These are phyloP conservation scores for Backusella circina DNA, from an alignment of 192 early-diverging fungal genomes.

Conservation along the genomic window DNA sequence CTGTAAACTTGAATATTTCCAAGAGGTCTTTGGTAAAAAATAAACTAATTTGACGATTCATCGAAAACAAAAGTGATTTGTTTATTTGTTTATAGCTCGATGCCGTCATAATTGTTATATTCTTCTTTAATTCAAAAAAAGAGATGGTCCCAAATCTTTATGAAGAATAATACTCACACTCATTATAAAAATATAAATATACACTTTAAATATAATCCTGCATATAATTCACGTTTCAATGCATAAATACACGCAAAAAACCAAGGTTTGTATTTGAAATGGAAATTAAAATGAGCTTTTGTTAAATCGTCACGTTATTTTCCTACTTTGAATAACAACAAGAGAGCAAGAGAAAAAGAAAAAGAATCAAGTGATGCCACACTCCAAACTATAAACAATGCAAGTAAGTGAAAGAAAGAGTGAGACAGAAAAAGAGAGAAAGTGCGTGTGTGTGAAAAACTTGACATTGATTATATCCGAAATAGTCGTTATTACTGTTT, in stretches of 20 bases:
- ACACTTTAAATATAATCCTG: not conserved
- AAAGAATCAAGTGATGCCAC: not conserved
- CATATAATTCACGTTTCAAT: not conserved
- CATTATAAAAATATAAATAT: not conserved
- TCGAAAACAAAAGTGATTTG: not conserved
- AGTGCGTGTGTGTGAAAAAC: not conserved
- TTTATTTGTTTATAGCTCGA: not conserved
- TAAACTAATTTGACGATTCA: not conserved
- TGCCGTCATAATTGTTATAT: not conserved
- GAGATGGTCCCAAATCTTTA: not conserved
- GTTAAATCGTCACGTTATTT: not conserved
- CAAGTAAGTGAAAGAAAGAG: not conserved
- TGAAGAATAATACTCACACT: not conserved
- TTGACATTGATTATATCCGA: not conserved
- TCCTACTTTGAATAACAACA: not conserved
- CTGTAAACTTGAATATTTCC: too few relatives aligned
- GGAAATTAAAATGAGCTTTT: not conserved
- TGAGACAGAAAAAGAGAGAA: not conserved
- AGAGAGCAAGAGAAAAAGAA: not conserved
- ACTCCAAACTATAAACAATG: not conserved
- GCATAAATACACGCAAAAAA: not conserved
- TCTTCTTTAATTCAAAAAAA: not conserved
- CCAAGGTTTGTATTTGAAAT: not conserved
- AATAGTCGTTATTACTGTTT: not conserved
- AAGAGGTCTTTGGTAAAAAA: not conserved